These are phyloP conservation scores for Salix exigua DNA, from an alignment of 345 rosid genomes.

Conservation along the genomic window DNA sequence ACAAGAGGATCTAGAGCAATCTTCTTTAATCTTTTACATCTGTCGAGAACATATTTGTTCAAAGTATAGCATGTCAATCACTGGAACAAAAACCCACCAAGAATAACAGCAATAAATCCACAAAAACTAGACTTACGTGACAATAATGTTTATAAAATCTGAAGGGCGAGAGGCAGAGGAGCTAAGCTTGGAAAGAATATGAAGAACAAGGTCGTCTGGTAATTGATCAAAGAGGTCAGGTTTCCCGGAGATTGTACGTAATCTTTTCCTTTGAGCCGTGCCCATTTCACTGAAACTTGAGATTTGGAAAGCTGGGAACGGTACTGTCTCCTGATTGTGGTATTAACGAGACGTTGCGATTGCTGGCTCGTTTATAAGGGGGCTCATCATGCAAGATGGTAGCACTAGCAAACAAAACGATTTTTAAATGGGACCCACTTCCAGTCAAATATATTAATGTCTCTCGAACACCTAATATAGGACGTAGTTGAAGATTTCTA, in stretches of 20 bases:
- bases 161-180: conserved; percentile 56
- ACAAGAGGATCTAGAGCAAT: conserved; percentile 43
- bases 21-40: conserved; percentile 46
- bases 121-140: conserved; percentile 35
- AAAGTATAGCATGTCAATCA: background rate
- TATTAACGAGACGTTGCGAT: background rate
- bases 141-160: conserved; percentile 40
- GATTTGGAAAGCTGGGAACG: background rate
- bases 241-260: background rate
- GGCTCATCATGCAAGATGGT: background rate
- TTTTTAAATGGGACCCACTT: background rate
- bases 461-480: background rate
- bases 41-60: background rate
- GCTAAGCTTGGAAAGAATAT: conserved; percentile 48
- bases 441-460: background rate
- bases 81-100: background rate
- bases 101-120: background rate
- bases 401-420: background rate
- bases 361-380: background rate
- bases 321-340: background rate
- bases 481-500: background rate
- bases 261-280: conserved; percentile 34
- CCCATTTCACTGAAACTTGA: background rate
- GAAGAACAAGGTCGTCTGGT: conserved; percentile 55
- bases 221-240: conserved; percentile 43